These are phyloP conservation scores for Phoma sp. DNA, from an alignment of 2,329 filamentous ascomycete genomes.

Conservation along the genomic window DNA sequence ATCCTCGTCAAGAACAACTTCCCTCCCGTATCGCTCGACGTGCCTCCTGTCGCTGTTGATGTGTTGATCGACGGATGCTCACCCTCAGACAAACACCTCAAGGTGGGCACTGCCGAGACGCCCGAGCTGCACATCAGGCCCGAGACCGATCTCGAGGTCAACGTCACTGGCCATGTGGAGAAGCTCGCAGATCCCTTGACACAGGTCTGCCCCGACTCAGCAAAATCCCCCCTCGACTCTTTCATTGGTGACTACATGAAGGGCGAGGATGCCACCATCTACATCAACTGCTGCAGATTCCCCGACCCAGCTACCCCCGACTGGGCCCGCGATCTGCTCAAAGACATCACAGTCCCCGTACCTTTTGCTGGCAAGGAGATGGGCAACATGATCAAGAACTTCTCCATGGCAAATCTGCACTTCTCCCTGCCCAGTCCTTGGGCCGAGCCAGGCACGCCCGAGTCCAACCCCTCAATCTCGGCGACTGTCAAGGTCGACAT, in stretches of 20 bases:
- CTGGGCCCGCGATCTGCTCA: slow-evolving; percentile 83
- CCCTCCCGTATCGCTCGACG: slow-evolving; percentile 76
- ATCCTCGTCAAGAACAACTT: slow-evolving; percentile 77
- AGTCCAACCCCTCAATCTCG: slow-evolving; percentile 79
- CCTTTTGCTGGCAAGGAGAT: slow-evolving; percentile 84
- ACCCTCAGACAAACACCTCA: slow-evolving; percentile 74
- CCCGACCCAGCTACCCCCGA: slow-evolving; percentile 73
- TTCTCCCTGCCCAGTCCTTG: slow-evolving; percentile 84
- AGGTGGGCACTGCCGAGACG: slow-evolving; percentile 78
- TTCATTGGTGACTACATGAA: slow-evolving; percentile 83
- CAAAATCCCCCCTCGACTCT: slow-evolving; percentile 82
- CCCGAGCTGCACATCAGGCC: slow-evolving; percentile 72
- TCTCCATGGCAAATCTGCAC: slow-evolving; percentile 83
- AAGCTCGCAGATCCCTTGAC: slow-evolving; percentile 78
- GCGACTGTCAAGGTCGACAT: slow-evolving; percentile 83
- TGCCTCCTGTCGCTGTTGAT: slow-evolving; percentile 84
- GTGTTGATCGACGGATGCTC: slow-evolving; percentile 85
- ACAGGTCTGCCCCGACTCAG: slow-evolving; percentile 75
- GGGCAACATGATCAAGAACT: slow-evolving; percentile 84
- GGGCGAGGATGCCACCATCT: slow-evolving; percentile 79
- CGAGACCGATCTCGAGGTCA: slow-evolving; percentile 69
- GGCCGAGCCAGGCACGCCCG: slow-evolving; percentile 76
- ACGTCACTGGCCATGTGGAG: slow-evolving; percentile 75
- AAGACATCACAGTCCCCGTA: slow-evolving; percentile 82
- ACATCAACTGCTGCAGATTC: slow-evolving; percentile 78